A percentile compares a stretch with the other conserved stretches of the same genome.
Evolutionary conservation across 176 grass and related monocot genomes (phyloP).

Genomic region (Aegilops longissima): DNA sequence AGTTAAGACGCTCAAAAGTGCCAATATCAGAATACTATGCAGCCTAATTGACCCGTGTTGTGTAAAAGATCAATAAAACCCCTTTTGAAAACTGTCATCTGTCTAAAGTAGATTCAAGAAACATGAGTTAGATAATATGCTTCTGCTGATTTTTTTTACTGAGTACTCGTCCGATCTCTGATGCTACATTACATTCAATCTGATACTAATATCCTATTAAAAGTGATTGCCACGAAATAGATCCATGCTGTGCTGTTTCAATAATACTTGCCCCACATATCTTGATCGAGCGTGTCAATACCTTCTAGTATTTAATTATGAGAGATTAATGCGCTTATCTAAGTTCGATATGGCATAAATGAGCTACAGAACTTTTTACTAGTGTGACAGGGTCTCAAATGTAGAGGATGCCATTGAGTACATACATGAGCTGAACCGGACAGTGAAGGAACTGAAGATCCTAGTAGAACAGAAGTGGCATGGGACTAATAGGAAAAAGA

Average conservation of each 20-base stretch:
- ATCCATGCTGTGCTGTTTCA: no score
- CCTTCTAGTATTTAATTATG: no score
- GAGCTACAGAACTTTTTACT: not conserved
- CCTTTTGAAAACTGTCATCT: not conserved
- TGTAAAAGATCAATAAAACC: not conserved
- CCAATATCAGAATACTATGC: not conserved
- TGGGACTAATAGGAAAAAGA: slow-evolving; percentile 36
- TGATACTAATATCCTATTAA: no score
- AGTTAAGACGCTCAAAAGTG: not conserved
- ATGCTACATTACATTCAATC: not conserved
- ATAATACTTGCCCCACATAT: no score
- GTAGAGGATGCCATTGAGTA: slow-evolving; percentile 75
- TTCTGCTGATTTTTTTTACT: not conserved
- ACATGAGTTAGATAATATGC: not conserved
- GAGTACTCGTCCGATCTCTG: not conserved
- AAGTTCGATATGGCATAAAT: slow-evolving; percentile 5
- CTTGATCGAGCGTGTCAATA: no score
- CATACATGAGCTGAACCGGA: slow-evolving; percentile 72
- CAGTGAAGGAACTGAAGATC: slow-evolving; percentile 62
- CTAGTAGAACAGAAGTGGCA: slow-evolving; percentile 61
- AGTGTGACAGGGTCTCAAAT: slow-evolving; percentile 72
- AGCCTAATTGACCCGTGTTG: not conserved
- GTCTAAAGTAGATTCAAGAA: not conserved
- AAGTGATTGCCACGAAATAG: no score
- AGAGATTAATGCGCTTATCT: not conserved